These are phyloP conservation scores for Wickerhamiella musiphila DNA, from an alignment of 805 yeast species.

Conservation along the genomic window DNA sequence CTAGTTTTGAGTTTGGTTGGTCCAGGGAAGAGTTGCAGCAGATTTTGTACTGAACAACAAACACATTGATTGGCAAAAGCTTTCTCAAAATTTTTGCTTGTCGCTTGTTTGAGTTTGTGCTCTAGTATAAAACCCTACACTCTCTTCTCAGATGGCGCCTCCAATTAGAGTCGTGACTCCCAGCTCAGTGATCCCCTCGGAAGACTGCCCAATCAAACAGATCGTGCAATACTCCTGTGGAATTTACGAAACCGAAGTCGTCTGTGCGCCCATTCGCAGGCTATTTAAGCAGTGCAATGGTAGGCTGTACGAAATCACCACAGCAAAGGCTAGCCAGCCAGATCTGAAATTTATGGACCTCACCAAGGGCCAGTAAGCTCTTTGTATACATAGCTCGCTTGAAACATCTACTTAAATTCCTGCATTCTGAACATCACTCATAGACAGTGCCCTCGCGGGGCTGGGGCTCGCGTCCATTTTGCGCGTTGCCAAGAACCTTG, in stretches of 20 bases:
- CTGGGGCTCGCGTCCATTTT: constrained; percentile 72
- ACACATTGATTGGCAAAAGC: too few relatives aligned
- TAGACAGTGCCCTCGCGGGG: constrained; percentile 80
- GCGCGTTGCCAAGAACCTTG: constrained; percentile 62
- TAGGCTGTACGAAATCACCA: constrained; percentile 2
- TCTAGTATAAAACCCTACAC: too few relatives aligned
- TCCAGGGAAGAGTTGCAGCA: too few relatives aligned
- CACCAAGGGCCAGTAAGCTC: too few relatives aligned
- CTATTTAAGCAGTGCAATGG: constrained; percentile 12
- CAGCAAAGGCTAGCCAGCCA: not conserved
- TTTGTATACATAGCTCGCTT: too few relatives aligned
- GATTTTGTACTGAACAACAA: too few relatives aligned
- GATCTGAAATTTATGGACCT: not conserved
- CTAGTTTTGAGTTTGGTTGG: too few relatives aligned
- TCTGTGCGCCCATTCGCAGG: constrained; percentile 17
- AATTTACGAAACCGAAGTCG: constrained; percentile 12
- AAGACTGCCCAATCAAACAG: constrained; percentile 14
- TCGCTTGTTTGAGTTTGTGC: too few relatives aligned
- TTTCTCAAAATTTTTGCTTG: too few relatives aligned
- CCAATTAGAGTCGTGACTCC: constrained; percentile 1
- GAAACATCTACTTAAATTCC: not conserved
- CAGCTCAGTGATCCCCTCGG: not conserved
- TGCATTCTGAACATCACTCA: constrained; percentile 1
- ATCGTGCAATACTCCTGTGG: constrained; percentile 18
- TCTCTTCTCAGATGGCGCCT: constrained; percentile 1